Conservation (phyloP, 2,329 filamentous ascomycete genomes). For the Epichloe glyceriae region DNA sequence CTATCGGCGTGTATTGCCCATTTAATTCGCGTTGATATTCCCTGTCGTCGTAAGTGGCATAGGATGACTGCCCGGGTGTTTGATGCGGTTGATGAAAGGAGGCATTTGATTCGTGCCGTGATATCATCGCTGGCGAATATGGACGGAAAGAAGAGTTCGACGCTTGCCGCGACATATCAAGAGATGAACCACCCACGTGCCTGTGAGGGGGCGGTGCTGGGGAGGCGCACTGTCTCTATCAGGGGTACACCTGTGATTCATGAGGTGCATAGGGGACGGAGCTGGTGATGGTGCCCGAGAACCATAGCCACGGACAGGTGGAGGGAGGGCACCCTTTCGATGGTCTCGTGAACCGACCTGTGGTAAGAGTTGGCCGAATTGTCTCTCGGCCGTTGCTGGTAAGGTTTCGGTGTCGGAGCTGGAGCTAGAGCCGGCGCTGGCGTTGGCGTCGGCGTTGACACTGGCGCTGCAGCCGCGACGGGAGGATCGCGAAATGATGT, state of each 20-base stretch:
- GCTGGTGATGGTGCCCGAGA: slow-evolving; percentile 20
- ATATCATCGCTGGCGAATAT: slow-evolving; percentile 15
- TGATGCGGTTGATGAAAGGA: slow-evolving; percentile 19
- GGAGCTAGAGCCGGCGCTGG: slow-evolving; percentile 6
- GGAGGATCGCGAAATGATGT: slow-evolving; percentile 39
- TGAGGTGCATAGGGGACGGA: slow-evolving; percentile 11
- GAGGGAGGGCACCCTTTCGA: slow-evolving; percentile 10
- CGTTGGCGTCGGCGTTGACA: slow-evolving; percentile 4
- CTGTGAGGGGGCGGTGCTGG: slow-evolving; percentile 77
- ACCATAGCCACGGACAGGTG: slow-evolving; percentile 16
- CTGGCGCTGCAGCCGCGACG: slow-evolving; percentile 11
- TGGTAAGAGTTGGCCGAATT: slow-evolving; percentile 17
- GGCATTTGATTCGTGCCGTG: slow-evolving; percentile 22
- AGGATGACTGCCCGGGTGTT: slow-evolving; percentile 26
- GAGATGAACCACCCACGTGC: slow-evolving; percentile 33
- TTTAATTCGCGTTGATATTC: slow-evolving; percentile 8
- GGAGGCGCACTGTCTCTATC: slow-evolving; percentile 54
- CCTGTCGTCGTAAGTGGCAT: slow-evolving; percentile 27
- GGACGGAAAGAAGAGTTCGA: slow-evolving; percentile 25
- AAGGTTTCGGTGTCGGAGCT: slow-evolving; percentile 8
- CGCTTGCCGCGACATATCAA: slow-evolving; percentile 16
- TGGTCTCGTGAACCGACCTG: slow-evolving; percentile 10
- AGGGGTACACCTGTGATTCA: slow-evolving; percentile 13
- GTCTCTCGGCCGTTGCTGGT: slow-evolving; percentile 8
- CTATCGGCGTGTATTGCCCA: slow-evolving; percentile 39